These are phyloP conservation scores for Microbotryum silenes-acaulis DNA, from an alignment of 1,284 basidiomycete genomes.

Conservation along the genomic window DNA sequence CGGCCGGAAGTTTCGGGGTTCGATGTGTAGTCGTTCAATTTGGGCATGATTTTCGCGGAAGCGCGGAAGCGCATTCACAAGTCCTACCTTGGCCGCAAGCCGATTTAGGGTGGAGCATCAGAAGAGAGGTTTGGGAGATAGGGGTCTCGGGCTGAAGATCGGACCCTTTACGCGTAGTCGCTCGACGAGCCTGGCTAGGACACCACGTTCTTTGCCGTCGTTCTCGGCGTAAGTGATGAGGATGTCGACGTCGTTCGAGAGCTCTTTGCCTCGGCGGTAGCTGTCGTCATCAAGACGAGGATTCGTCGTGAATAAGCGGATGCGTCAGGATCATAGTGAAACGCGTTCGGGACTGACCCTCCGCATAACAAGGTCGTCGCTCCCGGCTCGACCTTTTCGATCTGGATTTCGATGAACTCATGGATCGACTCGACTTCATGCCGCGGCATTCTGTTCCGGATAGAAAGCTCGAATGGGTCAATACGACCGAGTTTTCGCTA, in stretches of 20 bases:
- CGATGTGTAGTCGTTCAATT: no score
- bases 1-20: no score
- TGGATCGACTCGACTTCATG: constrained; percentile 61
- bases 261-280: constrained; percentile 63
- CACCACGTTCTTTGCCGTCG: constrained; percentile 22
- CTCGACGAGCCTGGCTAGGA: constrained; percentile 9
- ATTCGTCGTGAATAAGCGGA: neutral
- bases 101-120: neutral
- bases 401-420: constrained; percentile 51
- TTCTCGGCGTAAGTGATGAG: constrained; percentile 59
- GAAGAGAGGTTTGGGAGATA: no score
- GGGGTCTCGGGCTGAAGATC: neutral
- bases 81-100: no score
- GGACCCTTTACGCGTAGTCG: constrained; percentile 19
- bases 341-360: constrained; percentile 48
- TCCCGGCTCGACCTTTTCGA: constrained; percentile 53
- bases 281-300: constrained; percentile 40
- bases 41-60: no score
- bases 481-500: neutral
- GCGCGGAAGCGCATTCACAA: no score
- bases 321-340: neutral
- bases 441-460: constrained; percentile 51
- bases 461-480: no score
- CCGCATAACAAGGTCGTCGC: constrained; percentile 61
- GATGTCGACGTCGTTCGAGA: constrained; percentile 70